Conservation (phyloP, 75 land plant genomes). For the Gnetum montanum region DNA sequence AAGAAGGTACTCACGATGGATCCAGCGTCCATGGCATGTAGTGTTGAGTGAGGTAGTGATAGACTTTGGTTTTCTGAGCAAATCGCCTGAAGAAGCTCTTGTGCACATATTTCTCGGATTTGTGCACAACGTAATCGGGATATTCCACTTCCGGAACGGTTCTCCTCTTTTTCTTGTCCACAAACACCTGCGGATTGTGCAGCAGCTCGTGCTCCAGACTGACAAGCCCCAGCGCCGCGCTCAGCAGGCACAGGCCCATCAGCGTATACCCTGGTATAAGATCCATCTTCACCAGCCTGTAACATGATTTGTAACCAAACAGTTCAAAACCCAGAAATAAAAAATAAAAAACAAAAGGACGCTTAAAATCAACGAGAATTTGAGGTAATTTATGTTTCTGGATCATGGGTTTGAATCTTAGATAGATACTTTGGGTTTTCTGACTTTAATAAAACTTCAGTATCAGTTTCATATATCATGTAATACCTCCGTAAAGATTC, state of each 20-base stretch:
- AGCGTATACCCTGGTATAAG: slow-evolving; percentile 33
- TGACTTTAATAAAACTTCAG: too few species aligned
- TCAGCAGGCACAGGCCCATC: slow-evolving; percentile 27
- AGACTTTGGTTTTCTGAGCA: not conserved
- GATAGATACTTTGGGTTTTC: too few species aligned
- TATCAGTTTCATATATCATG: too few species aligned
- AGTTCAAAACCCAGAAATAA: too few species aligned
- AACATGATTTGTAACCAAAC: not conserved
- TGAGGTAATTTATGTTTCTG: too few species aligned
- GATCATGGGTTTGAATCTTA: too few species aligned
- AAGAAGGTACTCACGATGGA: too few species aligned
- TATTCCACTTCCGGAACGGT: slow-evolving; percentile 39
- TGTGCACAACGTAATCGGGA: slow-evolving; percentile 20
- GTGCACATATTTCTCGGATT: slow-evolving; percentile 19
- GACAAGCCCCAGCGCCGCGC: slow-evolving; percentile 17
- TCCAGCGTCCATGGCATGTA: slow-evolving; percentile 3
- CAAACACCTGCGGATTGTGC: slow-evolving; percentile 23
- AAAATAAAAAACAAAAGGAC: too few species aligned
- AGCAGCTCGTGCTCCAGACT: slow-evolving; percentile 26
- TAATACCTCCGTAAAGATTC: too few species aligned
- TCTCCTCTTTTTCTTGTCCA: slow-evolving; percentile 39
- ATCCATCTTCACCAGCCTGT: slow-evolving; percentile 17
- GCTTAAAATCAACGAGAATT: too few species aligned
- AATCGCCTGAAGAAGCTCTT: slow-evolving; percentile 32
- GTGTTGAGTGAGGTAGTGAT: not conserved